Evolutionary conservation across 225 moss, liverwort and hornwort species (phyloP).

Genomic region (Thuidium tamariscinum): DNA sequence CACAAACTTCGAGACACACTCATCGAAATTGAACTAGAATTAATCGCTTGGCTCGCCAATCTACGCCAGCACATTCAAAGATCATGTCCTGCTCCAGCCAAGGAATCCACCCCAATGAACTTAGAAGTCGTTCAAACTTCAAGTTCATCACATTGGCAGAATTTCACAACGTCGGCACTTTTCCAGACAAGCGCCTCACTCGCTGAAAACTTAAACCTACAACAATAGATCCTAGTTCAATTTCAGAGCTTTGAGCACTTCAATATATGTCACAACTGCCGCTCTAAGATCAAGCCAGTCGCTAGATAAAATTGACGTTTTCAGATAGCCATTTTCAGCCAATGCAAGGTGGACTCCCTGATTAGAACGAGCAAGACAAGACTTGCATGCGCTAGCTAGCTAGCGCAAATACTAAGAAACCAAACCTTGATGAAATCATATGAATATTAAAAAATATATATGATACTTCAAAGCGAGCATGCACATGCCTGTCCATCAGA

Average conservation of each 20-base stretch:
- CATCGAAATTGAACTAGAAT: background rate
- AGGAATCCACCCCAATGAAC: background rate
- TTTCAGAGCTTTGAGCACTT: background rate
- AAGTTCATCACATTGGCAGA: background rate
- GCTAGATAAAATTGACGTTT: background rate
- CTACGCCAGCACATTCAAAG: background rate
- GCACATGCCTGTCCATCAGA: background rate
- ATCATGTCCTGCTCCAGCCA: background rate
- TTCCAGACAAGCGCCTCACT: background rate
- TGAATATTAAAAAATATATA: background rate
- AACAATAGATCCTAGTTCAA: background rate
- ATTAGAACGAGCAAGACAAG: background rate
- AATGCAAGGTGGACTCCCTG: background rate
- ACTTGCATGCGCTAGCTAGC: background rate
- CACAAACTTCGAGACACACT: background rate
- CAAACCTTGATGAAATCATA: background rate
- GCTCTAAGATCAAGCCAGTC: too few species aligned
- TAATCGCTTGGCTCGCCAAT: background rate
- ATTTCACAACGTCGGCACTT: background rate
- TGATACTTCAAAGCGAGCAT: background rate
- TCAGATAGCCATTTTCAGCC: background rate
- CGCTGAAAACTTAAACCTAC: background rate
- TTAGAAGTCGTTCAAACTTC: background rate
- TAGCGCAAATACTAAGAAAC: background rate
- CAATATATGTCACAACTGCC: background rate